Conservation (phyloP, 2,329 filamentous ascomycete species). For the Massarina eburnea region DNA sequence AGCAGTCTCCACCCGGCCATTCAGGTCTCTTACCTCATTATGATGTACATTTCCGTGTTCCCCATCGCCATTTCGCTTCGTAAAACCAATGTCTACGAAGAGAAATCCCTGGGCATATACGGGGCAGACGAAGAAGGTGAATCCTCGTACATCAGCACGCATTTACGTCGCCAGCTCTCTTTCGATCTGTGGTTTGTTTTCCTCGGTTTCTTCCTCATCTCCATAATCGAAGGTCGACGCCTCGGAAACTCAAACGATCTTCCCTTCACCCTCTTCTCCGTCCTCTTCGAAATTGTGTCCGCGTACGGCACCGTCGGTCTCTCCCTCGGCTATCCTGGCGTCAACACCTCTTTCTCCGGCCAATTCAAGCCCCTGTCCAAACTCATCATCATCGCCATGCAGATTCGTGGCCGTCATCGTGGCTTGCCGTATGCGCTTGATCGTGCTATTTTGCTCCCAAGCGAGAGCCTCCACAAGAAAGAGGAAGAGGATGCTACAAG, state of each 20-base stretch:
- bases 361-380: slow-evolving; percentile 75
- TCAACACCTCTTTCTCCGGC: slow-evolving; percentile 78
- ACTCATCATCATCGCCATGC: slow-evolving; percentile 67
- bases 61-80: slow-evolving; percentile 95
- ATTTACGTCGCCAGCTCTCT: slow-evolving; percentile 88
- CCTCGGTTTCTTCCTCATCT: slow-evolving; percentile 86
- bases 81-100: slow-evolving; percentile 94
- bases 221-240: slow-evolving; percentile 78
- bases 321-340: slow-evolving; percentile 75
- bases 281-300: slow-evolving; percentile 47
- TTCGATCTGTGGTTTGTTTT: slow-evolving; percentile 99
- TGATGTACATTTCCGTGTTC: slow-evolving; percentile 99
- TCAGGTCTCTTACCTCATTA: slow-evolving; percentile 91
- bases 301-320: slow-evolving; percentile 81
- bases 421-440: slow-evolving; percentile 68
- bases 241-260: slow-evolving; percentile 64
- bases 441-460: slow-evolving; percentile 68
- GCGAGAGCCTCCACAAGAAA: slow-evolving; percentile 63
- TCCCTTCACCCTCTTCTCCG: slow-evolving; percentile 52
- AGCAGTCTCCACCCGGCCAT: slow-evolving; percentile 82
- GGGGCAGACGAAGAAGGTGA: slow-evolving; percentile 56
- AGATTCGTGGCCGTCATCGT: slow-evolving; percentile 65
- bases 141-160: slow-evolving; percentile 83
- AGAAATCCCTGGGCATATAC: slow-evolving; percentile 79
- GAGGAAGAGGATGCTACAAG: slow-evolving; percentile 57